Base-by-base conservation (phyloP, 2,329 filamentous ascomycete genomes). In the Raffaelea arxii region DNA sequence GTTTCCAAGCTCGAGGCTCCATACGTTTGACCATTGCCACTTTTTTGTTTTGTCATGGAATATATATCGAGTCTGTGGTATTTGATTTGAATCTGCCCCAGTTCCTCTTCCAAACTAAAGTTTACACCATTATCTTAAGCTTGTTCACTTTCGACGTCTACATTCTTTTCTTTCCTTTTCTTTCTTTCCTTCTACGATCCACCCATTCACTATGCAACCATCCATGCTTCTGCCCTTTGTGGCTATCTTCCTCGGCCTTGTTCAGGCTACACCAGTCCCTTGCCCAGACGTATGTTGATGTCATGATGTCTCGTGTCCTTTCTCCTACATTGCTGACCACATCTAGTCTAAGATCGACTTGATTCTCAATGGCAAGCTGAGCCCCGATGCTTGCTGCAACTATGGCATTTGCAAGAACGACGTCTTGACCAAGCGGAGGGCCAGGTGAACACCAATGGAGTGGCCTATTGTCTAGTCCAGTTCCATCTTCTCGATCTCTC, bases 311-410 rank as follows among this genome's bases (percentile, higher is more conserved):
- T 24, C 18, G 3, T 25, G 18, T 36, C 12, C 11, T 36, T 18
- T n/a, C 1, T n/a, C 6, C 4, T 12, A 24, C 25, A n/a, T 24
- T 12, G 16, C 46, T 42, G 30, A 44, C 25, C 37, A 14, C 22
- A 2, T 38, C 23, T 50, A 66, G 61, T 46, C 54, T 16, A 65
- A 62, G 49, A 55, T 64, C 44, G 68, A 70, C 51, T 55, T 59
- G 14, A 77, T 77, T 35, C 65, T 77, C 41, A 67, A 60, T 24
- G 71, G 72, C 45, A 58, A 66, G 24, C 61, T 72, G 49, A 63
- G 65, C 19, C 65, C 70, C n/a, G 68, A 72, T 24, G 67, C 61
- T 12, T 77, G 74, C 58, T 77, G 74, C 57, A 70, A 69, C n/a
- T 75, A 76, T 51, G 73, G 74, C 43, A 61, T 61, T 27, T 77